Base-by-base conservation (phyloP, 257 asterid species). In the Dorcoceras hygrometricum region DNA sequence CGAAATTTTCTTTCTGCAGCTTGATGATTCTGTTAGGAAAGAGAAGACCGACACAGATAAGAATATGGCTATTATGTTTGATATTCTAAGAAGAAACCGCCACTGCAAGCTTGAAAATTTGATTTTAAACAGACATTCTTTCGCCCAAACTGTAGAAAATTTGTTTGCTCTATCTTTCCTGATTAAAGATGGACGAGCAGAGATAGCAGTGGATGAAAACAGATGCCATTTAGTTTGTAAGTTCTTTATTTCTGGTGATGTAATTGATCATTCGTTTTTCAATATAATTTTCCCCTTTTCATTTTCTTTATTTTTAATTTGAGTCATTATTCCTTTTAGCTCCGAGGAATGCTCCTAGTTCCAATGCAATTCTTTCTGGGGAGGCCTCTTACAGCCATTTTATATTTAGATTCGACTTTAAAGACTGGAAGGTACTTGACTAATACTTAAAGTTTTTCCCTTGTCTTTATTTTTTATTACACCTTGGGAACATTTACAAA, bases 141-240 rank as follows among this genome's bases (percentile, higher is more conserved):
- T 90, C 74, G 90, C 99, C 19, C 96, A 94, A 76, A 88, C 99
- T 27, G 95, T 90, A 75, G 99, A 94, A 67, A 94, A 94, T 77
- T 76, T 94, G 60, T 94, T 94, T 86, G 92, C 99, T 58, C 73
- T 94, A 43, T 90, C 99, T 34, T 94, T 94, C 77, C 85, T 94
- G 23, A 72, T 83, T 67, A 94, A 84, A 81, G 99, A 94, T 77
- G 99, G 99, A 34, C 87, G 99, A 59, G 96, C 95, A 39, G 87
- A 82, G 77, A 75, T 92, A 54, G 69, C 80, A 14, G 84, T 84
- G 31, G 90, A 85, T 28, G 89, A 79, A 43, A 48, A 79, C 68
- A 80, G 95, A 73, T 58, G 72, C 57, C 99, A 94, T 80, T 65
- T 80, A 34, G 96, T 90, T 70, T 71, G 99, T 94, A 84, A 75